These are phyloP conservation scores for Xylaria polymorpha DNA, from an alignment of 2,329 filamentous ascomycete genomes.

Conservation along the genomic window DNA sequence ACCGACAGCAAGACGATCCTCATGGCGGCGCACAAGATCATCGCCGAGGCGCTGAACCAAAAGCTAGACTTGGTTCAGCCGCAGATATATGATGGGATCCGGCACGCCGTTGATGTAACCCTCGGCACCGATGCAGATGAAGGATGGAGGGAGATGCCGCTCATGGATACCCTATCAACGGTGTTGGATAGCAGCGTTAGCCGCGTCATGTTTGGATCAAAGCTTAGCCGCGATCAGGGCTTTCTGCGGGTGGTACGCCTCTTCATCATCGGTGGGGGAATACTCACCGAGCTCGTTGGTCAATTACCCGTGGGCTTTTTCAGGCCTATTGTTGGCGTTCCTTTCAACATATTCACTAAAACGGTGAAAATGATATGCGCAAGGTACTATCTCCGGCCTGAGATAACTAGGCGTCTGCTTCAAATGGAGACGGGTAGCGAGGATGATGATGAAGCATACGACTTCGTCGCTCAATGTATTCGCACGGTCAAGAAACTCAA, in stretches of 20 bases:
- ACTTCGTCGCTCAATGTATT: conserved; percentile 18
- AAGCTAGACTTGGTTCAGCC: conserved; percentile 13
- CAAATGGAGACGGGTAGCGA: conserved; percentile 6
- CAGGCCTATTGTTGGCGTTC: conserved; percentile 6
- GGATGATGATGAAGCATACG: conserved; percentile 7
- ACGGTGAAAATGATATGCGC: not conserved
- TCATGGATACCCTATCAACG: conserved; percentile 7
- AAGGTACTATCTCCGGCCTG: conserved; percentile 14
- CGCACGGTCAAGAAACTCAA: conserved; percentile 12
- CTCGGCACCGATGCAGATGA: conserved; percentile 3
- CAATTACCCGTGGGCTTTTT: conserved; percentile 12
- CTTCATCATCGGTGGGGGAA: conserved; percentile 16
- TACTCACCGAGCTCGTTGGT: conserved; percentile 16
- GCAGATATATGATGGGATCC: conserved; percentile 16
- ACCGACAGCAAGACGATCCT: conserved; percentile 6
- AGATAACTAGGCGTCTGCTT: not conserved
- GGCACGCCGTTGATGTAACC: not conserved
- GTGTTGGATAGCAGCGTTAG: conserved; percentile 11
- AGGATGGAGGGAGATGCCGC: conserved; percentile 7
- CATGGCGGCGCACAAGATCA: conserved; percentile 19
- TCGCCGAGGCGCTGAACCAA: conserved; percentile 9
- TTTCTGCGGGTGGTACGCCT: conserved; percentile 8
- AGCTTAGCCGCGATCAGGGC: conserved; percentile 3
- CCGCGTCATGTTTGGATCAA: conserved; percentile 8
- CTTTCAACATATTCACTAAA: conserved; percentile 13